Evolutionary conservation across 192 early-diverging fungal species (phyloP), one percentile per base, ranked within the genome.

Genomic region (Coemansia sp.): DNA sequence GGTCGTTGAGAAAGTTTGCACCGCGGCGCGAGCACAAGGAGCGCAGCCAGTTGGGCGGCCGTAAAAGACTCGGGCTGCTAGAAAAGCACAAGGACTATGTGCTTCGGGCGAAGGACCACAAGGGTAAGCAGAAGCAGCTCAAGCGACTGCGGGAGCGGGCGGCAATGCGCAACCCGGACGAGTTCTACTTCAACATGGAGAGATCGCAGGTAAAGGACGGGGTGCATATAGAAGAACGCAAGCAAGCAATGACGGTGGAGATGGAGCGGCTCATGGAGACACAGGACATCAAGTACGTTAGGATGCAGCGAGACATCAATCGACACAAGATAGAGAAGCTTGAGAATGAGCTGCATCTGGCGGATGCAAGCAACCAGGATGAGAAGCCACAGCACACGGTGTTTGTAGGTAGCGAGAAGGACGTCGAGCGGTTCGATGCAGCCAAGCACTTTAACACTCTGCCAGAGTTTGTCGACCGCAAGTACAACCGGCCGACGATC

Each of bases 81-180:
- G 97, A 99, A 67, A 99, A 99, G 82, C 88, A 97, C 63, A 99
- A 98, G 79, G 97, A 99, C 83, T 99, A 99, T 87, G 86, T 94
- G 42, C 83, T 95, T 55, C 94, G 97, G 81, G 95, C 97, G 14
- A 77, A 79, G 65, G 94, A 99, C 74, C 96, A 88, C 81, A 88
- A 92, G 69, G 81, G 74, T 15, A 97, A 99, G 78, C 87, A 97
- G 81, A 85, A 91, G 46, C 79, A 87, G 42, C 83, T 99, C 58
- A 93, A 91, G 83, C 84, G 88, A 23, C 83, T 99, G 73, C 84
- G 87, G 33, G 86, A 92, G 70, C 96, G 95, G 69, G 97, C 97
- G 4, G 76, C 87, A 14, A 83, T 87, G 59, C 82, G 89, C 67
- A 99, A 99, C 81, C 93, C 92, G 4, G 97, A 99, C 75, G 97